phyloP scores from a whole-genome alignment of 1,284 basidiomycete species.

The Wallemia mellicola region DNA sequence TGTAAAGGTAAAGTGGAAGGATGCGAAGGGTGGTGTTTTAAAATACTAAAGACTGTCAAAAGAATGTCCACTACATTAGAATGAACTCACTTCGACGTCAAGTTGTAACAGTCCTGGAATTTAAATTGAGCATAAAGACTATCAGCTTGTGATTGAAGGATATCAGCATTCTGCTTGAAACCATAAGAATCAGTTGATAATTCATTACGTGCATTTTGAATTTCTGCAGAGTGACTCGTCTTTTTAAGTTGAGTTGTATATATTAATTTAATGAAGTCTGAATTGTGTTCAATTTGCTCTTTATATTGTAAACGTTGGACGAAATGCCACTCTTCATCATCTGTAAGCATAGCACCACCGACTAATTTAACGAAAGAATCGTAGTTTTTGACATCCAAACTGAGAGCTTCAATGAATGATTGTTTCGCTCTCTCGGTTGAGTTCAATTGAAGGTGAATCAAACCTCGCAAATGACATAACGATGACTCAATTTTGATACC shows the following conservation, averaged over 20 bases:
- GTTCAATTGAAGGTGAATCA: constrained; percentile 78
- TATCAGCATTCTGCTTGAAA: constrained; percentile 65
- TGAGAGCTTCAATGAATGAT: constrained; percentile 77
- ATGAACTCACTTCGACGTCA: constrained; percentile 40
- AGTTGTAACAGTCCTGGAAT: constrained; percentile 72
- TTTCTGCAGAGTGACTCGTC: constrained; percentile 6
- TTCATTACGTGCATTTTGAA: not conserved
- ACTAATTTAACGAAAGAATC: constrained; percentile 78
- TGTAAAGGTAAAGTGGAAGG: constrained; percentile 66
- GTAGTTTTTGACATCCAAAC: constrained; percentile 87
- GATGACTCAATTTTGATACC: constrained; percentile 80
- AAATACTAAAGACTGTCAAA: constrained; percentile 26
- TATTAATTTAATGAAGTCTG: constrained; percentile 62
- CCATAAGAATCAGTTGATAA: constrained; percentile 30
- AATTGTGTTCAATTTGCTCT: constrained; percentile 56
- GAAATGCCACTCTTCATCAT: constrained; percentile 90
- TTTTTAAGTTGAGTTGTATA: constrained; percentile 77
- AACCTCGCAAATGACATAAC: constrained; percentile 73
- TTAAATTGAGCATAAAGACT: constrained; percentile 60
- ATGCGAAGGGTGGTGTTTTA: constrained; percentile 49
- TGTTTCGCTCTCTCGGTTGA: constrained; percentile 64
- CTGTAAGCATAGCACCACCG: constrained; percentile 71
- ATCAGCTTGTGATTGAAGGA: constrained; percentile 71
- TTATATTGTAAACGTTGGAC: constrained; percentile 53
- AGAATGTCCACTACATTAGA: not conserved